A percentile compares a stretch with the other conserved stretches of the same genome.
phyloP scores from a whole-genome alignment of 257 asterid species.

The Scutellaria minor region DNA sequence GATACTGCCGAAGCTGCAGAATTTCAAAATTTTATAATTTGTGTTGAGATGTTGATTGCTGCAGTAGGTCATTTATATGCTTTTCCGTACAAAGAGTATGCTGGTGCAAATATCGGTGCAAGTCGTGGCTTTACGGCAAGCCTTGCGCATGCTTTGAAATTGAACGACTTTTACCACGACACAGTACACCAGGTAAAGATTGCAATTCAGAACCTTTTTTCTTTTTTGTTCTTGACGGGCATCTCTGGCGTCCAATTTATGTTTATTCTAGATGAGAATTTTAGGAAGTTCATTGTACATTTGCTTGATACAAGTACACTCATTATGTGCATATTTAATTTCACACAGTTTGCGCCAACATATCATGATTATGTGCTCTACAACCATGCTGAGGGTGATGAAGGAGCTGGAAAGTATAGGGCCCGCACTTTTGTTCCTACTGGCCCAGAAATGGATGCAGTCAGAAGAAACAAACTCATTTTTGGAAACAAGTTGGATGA shows the following conservation, averaged over 20 bases:
- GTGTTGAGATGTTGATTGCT: conserved; percentile 98
- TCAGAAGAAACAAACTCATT: conserved; percentile 70
- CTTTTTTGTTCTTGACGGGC: conserved; percentile 17
- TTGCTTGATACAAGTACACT: conserved; percentile 19
- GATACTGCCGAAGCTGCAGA: conserved; percentile 92
- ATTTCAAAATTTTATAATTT: conserved; percentile 77
- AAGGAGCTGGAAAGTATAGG: conserved; percentile 83
- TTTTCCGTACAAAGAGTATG: conserved; percentile 94
- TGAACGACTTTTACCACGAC: conserved; percentile 91
- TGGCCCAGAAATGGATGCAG: conserved; percentile 94
- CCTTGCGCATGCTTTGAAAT: conserved; percentile 87
- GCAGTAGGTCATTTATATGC: conserved; percentile 93
- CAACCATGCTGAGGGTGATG: conserved; percentile 89
- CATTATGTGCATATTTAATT: conserved; percentile 23
- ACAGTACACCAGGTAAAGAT: conserved; percentile 90
- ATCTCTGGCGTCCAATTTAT: not conserved
- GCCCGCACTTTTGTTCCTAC: conserved; percentile 97
- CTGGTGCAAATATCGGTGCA: conserved; percentile 88
- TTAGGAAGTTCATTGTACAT: not conserved
- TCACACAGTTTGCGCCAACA: conserved; percentile 91
- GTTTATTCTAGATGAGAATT: not conserved
- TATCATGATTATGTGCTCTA: conserved; percentile 95
- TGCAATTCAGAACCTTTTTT: not conserved
- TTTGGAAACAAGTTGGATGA: conserved; percentile 72
- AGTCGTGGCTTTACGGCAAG: conserved; percentile 73